Evolutionary conservation across 192 early-diverging fungal genomes (phyloP).

Genomic region (Nowakowskiella sp.): DNA sequence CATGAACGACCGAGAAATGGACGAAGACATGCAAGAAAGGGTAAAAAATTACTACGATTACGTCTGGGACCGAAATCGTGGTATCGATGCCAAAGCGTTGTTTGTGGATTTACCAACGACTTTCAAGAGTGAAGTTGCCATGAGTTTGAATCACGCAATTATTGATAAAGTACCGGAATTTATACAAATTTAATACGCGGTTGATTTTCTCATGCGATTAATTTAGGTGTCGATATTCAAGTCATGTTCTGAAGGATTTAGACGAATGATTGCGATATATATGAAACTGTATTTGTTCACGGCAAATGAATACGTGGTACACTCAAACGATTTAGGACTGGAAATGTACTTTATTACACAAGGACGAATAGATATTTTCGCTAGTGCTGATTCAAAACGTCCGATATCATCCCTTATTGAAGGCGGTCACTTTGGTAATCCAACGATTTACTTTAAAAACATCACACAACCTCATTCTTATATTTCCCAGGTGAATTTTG

Average conservation of each 20-base stretch:
- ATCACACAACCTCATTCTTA: not conserved
- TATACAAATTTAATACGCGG: not conserved
- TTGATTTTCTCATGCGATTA: not conserved
- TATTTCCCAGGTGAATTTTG: slow-evolving; percentile 34
- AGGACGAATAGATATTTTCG: slow-evolving; percentile 42
- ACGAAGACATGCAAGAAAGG: slow-evolving; percentile 42
- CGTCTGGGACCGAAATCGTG: slow-evolving; percentile 47
- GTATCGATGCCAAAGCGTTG: slow-evolving; percentile 38
- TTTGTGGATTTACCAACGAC: slow-evolving; percentile 45
- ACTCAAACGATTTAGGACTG: slow-evolving; percentile 34
- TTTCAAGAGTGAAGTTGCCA: slow-evolving; percentile 43
- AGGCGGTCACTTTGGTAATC: slow-evolving; percentile 42
- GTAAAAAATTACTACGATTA: slow-evolving; percentile 47
- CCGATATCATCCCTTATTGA: slow-evolving; percentile 39
- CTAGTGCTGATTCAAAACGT: slow-evolving; percentile 22
- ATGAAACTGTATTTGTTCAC: slow-evolving; percentile 46
- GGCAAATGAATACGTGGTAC: slow-evolving; percentile 45
- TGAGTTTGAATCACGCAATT: slow-evolving; percentile 43
- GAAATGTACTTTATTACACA: slow-evolving; percentile 50
- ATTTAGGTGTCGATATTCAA: slow-evolving; percentile 34
- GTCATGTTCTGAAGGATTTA: slow-evolving; percentile 37
- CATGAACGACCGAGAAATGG: slow-evolving; percentile 45
- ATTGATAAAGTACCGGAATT: slow-evolving; percentile 35
- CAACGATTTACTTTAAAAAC: not conserved
- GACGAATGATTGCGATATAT: slow-evolving; percentile 36